These are phyloP conservation scores for Heteromeles arbutifolia DNA, from an alignment of 306 rosid genomes.

Conservation along the genomic window DNA sequence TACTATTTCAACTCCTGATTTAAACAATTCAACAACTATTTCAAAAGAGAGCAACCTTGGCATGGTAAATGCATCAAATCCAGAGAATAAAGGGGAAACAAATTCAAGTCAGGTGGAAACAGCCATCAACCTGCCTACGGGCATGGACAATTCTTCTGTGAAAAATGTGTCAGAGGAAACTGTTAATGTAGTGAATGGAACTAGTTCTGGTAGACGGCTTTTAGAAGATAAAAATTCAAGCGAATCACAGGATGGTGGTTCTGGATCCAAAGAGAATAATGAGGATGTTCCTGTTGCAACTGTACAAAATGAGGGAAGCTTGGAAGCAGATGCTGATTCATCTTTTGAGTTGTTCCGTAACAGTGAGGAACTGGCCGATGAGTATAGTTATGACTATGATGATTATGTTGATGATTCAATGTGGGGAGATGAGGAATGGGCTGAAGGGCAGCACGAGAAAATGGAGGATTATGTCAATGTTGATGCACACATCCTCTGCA, in stretches of 20 bases:
- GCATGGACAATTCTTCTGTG: constrained; percentile 37
- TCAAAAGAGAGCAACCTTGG: constrained; percentile 2
- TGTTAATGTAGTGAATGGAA: constrained; percentile 37
- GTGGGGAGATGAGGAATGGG: constrained; percentile 99
- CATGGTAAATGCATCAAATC: constrained; percentile 11
- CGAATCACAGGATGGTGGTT: constrained; percentile 43
- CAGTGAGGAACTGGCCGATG: constrained; percentile 79
- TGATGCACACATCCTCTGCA: constrained; percentile 81
- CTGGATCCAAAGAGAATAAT: constrained; percentile 37
- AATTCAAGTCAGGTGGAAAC: constrained; percentile 35
- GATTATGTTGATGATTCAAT: constrained; percentile 78
- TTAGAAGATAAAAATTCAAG: constrained; percentile 59
- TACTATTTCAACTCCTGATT: constrained; percentile 24
- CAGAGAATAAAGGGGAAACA: constrained; percentile 15
- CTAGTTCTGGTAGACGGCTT: constrained; percentile 60
- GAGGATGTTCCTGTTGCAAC: constrained; percentile 57
- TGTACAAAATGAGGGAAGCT: constrained; percentile 62
- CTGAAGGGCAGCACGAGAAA: constrained; percentile 63
- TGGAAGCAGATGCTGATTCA: constrained; percentile 85
- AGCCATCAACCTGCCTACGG: constrained; percentile 44
- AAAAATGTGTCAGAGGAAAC: constrained; percentile 34
- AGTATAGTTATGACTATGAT: constrained; percentile 84
- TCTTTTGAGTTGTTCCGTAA: constrained; percentile 82
- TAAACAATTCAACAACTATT: constrained; percentile 18
- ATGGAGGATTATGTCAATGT: constrained; percentile 75